Conservation (phyloP, 352 stramenopile genomes). For the Pythium oligandrum region DNA sequence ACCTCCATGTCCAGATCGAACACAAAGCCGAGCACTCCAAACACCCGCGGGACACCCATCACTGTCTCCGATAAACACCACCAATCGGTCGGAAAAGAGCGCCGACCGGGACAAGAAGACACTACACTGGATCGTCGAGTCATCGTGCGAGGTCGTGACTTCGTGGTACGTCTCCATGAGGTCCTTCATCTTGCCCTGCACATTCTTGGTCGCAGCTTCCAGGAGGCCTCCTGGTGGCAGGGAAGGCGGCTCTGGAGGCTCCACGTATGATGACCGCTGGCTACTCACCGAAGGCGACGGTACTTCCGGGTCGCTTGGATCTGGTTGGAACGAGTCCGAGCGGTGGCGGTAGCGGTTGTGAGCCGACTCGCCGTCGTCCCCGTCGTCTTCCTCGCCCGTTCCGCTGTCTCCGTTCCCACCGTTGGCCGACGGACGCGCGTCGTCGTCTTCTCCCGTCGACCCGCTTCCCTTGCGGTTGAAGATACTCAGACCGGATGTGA, state of each 20-base stretch:
- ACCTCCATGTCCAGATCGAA: constrained; percentile 53
- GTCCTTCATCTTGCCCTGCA: constrained; percentile 67
- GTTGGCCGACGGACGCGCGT: neutral
- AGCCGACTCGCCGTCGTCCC: constrained; percentile 34
- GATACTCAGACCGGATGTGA: constrained; percentile 57
- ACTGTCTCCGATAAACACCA: constrained; percentile 64
- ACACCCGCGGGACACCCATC: constrained; percentile 52
- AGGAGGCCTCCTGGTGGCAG: constrained; percentile 48
- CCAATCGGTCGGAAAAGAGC: constrained; percentile 54
- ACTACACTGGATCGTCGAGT: constrained; percentile 49
- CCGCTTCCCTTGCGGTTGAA: constrained; percentile 28
- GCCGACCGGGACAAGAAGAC: constrained; percentile 56
- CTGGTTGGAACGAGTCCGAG: constrained; percentile 24
- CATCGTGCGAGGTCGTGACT: constrained; percentile 53
- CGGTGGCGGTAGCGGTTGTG: constrained; percentile 34
- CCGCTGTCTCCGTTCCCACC: constrained; percentile 11
- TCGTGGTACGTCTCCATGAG: constrained; percentile 60
- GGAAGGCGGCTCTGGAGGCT: constrained; percentile 50
- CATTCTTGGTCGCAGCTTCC: constrained; percentile 62
- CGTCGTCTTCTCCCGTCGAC: constrained; percentile 12
- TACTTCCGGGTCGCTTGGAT: constrained; percentile 22
- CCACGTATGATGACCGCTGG: constrained; percentile 39
- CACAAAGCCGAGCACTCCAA: constrained; percentile 56
- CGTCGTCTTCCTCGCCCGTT: constrained; percentile 36
- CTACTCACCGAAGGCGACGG: constrained; percentile 27